Conservation (phyloP, 2,329 filamentous ascomycete genomes). For the Onygenales sp. region DNA sequence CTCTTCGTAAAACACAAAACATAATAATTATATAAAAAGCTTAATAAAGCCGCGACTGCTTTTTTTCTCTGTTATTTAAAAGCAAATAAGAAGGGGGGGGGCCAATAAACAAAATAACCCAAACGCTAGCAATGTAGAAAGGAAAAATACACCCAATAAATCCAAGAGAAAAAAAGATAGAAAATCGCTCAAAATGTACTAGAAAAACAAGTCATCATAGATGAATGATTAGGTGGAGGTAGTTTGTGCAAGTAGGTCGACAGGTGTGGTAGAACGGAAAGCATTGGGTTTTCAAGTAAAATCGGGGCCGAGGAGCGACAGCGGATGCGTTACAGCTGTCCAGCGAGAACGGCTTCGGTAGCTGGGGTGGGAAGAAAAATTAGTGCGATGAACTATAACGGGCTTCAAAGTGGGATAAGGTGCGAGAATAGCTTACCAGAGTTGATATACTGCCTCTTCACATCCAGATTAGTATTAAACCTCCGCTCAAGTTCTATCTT, state of each 20-base stretch:
- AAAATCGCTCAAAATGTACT: slow-evolving; percentile 1
- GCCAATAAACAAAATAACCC: background rate
- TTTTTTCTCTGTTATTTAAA: too few species aligned
- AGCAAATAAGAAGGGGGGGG: too few species aligned
- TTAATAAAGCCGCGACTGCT: too few species aligned
- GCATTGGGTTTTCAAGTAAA: background rate
- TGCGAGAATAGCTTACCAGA: slow-evolving; percentile 55
- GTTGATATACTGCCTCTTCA: slow-evolving; percentile 87
- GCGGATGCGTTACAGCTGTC: slow-evolving; percentile 48
- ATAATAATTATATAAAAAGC: too few species aligned
- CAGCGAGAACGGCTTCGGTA: slow-evolving; percentile 69
- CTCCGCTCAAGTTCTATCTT: slow-evolving; percentile 86
- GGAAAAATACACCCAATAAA: background rate
- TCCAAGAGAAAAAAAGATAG: background rate
- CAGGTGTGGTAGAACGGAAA: background rate
- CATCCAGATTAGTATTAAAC: slow-evolving; percentile 78
- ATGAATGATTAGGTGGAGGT: background rate
- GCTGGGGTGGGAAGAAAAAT: slow-evolving; percentile 36
- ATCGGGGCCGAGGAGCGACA: background rate
- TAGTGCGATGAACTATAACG: slow-evolving; percentile 11
- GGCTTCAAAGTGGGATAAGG: background rate
- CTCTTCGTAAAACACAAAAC: too few species aligned
- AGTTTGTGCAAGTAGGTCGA: too few species aligned
- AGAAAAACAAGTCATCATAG: background rate
- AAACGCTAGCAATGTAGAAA: background rate